These are phyloP conservation scores for Blastocladiella emersonii DNA, from an alignment of 371 early-diverging fungal genomes.

Conservation along the genomic window DNA sequence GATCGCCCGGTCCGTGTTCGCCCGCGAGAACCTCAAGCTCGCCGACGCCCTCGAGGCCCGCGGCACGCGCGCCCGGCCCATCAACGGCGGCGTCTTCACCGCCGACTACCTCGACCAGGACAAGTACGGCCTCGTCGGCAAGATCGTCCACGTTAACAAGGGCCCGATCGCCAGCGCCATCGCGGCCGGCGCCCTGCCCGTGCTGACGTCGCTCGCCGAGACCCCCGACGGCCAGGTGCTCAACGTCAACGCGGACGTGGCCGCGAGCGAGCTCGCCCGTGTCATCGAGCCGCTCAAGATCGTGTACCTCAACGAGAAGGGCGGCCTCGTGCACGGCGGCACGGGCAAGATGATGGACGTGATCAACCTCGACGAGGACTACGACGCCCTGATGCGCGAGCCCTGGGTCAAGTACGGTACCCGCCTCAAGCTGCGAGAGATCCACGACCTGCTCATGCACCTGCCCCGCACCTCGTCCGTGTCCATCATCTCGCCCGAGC, in stretches of 20 bases:
- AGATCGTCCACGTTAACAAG: conserved; percentile 76
- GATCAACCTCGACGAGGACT: conserved; percentile 90
- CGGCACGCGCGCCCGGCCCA: conserved; percentile 86
- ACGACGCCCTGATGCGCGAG: conserved; percentile 70
- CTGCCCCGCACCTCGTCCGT: conserved; percentile 90
- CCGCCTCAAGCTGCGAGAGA: conserved; percentile 86
- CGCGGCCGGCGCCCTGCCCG: conserved; percentile 83
- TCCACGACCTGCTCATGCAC: conserved; percentile 84
- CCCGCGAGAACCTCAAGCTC: conserved; percentile 82
- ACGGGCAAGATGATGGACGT: conserved; percentile 84
- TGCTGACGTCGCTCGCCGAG: conserved; percentile 88
- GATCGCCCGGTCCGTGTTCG: conserved; percentile 73
- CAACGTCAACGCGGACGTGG: conserved; percentile 95
- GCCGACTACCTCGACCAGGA: conserved; percentile 87
- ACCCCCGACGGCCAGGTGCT: conserved; percentile 89
- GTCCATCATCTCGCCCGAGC: conserved; percentile 89
- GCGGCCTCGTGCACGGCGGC: conserved; percentile 74
- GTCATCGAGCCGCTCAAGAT: conserved; percentile 93
- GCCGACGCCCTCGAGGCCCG: conserved; percentile 88
- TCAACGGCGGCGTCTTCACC: conserved; percentile 85
- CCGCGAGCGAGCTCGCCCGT: conserved; percentile 87
- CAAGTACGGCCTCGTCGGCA: conserved; percentile 84
- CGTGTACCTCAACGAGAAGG: conserved; percentile 86
- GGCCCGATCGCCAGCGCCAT: conserved; percentile 79
- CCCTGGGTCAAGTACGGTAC: conserved; percentile 94